phyloP scores from a whole-genome alignment of 306 rosid genomes.

The Pterocarpus santalinus region DNA sequence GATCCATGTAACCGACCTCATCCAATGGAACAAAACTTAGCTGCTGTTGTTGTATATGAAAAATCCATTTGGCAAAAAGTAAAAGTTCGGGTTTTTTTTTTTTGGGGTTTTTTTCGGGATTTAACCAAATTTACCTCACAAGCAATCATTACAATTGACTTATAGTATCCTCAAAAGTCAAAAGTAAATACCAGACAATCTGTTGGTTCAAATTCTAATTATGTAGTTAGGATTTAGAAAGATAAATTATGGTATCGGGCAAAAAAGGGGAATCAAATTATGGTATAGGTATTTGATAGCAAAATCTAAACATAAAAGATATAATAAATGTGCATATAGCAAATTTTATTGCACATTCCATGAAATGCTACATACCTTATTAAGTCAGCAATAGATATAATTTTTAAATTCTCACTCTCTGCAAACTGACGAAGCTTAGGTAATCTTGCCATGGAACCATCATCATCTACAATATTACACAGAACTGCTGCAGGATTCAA shows the following conservation, averaged over 20 bases:
- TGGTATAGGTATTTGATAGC: conserved; percentile 11
- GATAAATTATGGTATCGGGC: conserved; percentile 11
- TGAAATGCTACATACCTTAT: conserved; percentile 64
- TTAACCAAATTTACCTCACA: conserved; percentile 9
- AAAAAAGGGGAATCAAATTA: conserved; percentile 27
- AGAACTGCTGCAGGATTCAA: conserved; percentile 81
- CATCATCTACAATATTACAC: conserved; percentile 96
- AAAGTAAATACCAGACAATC: conserved; percentile 14
- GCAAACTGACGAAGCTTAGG: conserved; percentile 90
- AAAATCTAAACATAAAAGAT: conserved; percentile 19
- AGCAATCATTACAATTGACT: conserved; percentile 20
- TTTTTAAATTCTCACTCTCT: conserved; percentile 77
- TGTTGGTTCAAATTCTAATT: conserved; percentile 14
- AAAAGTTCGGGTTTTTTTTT: too few relatives aligned
- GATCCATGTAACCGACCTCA: too few relatives aligned
- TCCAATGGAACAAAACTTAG: too few relatives aligned
- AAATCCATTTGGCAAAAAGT: conserved; percentile 2
- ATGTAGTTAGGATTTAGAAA: conserved; percentile 5
- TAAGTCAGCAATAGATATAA: conserved; percentile 93
- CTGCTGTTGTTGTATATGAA: neutral
- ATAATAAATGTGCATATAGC: conserved; percentile 2
- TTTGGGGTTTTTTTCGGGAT: too few relatives aligned
- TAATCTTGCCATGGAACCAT: conserved; percentile 98
- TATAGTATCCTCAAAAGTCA: conserved; percentile 13
- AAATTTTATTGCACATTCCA: conserved; percentile 10